Evolutionary conservation across 2,329 filamentous ascomycete genomes (phyloP).

Genomic region (Penicillium sp.): DNA sequence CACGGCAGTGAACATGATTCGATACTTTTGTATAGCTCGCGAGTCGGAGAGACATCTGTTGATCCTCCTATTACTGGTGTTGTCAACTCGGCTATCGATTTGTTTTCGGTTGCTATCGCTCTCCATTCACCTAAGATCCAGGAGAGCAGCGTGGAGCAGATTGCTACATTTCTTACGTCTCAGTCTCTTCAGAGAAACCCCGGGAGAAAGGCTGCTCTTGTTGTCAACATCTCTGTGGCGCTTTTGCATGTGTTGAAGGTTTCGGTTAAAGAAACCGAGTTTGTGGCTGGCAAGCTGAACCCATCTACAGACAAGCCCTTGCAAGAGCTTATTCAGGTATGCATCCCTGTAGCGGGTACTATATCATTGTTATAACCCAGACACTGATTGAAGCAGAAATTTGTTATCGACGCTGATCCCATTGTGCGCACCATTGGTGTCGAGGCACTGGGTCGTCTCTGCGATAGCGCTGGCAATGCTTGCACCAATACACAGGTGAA

Average conservation of each 20-base stretch:
- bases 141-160: constrained; percentile 92
- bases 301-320: constrained; percentile 75
- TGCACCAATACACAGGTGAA: constrained; percentile 92
- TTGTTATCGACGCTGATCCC: constrained; percentile 81
- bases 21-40: constrained; percentile 70
- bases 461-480: constrained; percentile 79
- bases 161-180: constrained; percentile 85
- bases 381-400: constrained; percentile 52
- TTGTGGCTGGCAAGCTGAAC: constrained; percentile 73
- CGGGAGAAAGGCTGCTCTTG: constrained; percentile 86
- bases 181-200: constrained; percentile 80
- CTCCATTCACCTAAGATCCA: constrained; percentile 89
- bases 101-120: constrained; percentile 90
- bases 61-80: constrained; percentile 90
- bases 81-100: constrained; percentile 88
- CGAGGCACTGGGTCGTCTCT: constrained; percentile 82
- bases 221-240: constrained; percentile 84
- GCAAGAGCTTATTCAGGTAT: constrained; percentile 74
- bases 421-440: constrained; percentile 85
- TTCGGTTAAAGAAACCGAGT: constrained; percentile 77
- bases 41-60: constrained; percentile 58
- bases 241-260: constrained; percentile 81
- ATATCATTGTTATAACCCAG: too few species aligned
- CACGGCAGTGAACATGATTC: constrained; percentile 89
- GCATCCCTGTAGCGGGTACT: constrained; percentile 36